Evolutionary conservation across 1,284 basidiomycete genomes (phyloP).

Genomic region (Moniliophthora roreri): DNA sequence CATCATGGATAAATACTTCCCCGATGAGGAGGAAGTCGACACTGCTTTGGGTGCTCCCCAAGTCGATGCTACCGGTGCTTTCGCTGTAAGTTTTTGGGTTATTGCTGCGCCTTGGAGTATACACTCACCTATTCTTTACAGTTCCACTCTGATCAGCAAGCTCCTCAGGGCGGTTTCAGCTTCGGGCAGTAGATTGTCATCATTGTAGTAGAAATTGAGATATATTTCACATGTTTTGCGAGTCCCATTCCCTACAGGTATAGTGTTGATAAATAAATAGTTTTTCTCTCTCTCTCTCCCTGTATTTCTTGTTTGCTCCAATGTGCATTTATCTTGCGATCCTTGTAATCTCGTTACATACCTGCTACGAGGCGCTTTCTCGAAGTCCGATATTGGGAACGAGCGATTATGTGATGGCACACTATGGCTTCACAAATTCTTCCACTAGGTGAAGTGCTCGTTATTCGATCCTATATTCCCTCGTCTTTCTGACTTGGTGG

Average conservation of each 20-base stretch:
- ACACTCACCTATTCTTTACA: constrained; percentile 30
- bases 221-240: background rate
- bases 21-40: constrained; percentile 83
- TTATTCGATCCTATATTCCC: constrained; percentile 3
- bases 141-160: constrained; percentile 81
- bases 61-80: constrained; percentile 87
- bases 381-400: no score
- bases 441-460: constrained; percentile 40
- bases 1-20: constrained; percentile 98
- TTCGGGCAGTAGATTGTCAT: constrained; percentile 56
- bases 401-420: constrained; percentile 3
- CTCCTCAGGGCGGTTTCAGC: constrained; percentile 93
- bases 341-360: no score
- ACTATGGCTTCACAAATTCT: constrained; percentile 56
- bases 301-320: background rate
- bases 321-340: background rate
- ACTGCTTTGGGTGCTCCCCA: constrained; percentile 78
- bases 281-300: background rate
- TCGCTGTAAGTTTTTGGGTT: constrained; percentile 67
- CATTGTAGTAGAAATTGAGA: background rate
- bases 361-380: background rate
- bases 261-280: background rate
- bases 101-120: constrained; percentile 29
- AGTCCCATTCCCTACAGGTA: background rate
- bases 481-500: constrained; percentile 4